Conservation (phyloP, 1,284 basidiomycete genomes). For the Inonotus hispidus region DNA sequence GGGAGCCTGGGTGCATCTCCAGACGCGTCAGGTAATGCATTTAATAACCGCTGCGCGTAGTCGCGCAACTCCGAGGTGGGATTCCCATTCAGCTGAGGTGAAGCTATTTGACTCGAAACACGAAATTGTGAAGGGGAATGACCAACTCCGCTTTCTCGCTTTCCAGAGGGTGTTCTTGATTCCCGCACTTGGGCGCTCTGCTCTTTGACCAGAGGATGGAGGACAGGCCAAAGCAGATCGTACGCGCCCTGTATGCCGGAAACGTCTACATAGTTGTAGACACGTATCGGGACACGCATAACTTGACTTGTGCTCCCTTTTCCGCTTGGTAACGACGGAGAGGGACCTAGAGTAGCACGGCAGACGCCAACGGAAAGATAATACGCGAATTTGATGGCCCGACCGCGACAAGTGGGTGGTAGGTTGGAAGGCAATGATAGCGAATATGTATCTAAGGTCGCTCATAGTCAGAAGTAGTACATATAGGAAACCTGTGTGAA, state of each 20-base stretch:
- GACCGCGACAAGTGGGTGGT: slow-evolving; percentile 88
- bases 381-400: slow-evolving; percentile 82
- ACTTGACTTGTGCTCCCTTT: slow-evolving; percentile 59
- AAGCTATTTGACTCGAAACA: neutral
- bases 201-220: slow-evolving; percentile 29
- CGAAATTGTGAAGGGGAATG: slow-evolving; percentile 16
- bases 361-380: slow-evolving; percentile 85
- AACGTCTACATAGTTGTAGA: slow-evolving; percentile 80
- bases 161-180: slow-evolving; percentile 12
- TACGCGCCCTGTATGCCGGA: slow-evolving; percentile 49
- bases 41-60: slow-evolving; percentile 7
- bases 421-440: slow-evolving; percentile 71
- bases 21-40: neutral
- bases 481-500: neutral
- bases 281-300: slow-evolving; percentile 83
- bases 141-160: slow-evolving; percentile 18
- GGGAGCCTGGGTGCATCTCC: neutral
- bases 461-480: slow-evolving; percentile 3
- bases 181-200: slow-evolving; percentile 13
- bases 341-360: slow-evolving; percentile 34
- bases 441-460: slow-evolving; percentile 67
- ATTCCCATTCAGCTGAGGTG: slow-evolving; percentile 3
- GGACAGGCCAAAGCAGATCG: slow-evolving; percentile 66
- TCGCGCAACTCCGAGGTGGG: slow-evolving; percentile 4
- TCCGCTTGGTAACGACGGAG: neutral